Conservation (phyloP, 2,329 filamentous ascomycete genomes). For the Aaosphaeria arxii region DNA sequence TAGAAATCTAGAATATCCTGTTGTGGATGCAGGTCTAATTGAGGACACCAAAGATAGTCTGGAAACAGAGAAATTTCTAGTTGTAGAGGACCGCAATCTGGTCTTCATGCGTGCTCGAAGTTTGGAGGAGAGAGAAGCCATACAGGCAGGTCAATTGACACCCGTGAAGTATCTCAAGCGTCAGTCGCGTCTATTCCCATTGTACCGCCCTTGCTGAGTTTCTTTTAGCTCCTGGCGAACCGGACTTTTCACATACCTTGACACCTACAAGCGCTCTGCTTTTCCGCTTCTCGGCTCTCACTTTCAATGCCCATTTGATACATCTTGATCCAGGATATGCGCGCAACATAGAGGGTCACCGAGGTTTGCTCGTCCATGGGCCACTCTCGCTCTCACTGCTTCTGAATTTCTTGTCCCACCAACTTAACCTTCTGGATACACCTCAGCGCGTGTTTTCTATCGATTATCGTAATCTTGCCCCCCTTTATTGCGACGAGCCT, state of each 20-base stretch:
- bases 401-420: conserved; percentile 62
- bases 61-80: conserved; percentile 26
- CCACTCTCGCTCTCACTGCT: conserved; percentile 77
- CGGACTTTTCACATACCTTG: conserved; percentile 58
- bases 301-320: conserved; percentile 88
- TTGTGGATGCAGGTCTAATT: background rate
- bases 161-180: conserved; percentile 35
- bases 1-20: no score
- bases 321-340: conserved; percentile 77
- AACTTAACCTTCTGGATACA: conserved; percentile 37
- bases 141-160: conserved; percentile 21
- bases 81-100: conserved; percentile 60
- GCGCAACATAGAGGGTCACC: conserved; percentile 69
- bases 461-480: conserved; percentile 77
- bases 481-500: conserved; percentile 71
- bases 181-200: background rate
- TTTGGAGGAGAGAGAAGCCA: conserved; percentile 33
- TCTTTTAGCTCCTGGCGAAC: conserved; percentile 45
- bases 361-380: conserved; percentile 77
- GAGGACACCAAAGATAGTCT: background rate
- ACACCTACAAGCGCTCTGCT: conserved; percentile 69
- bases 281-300: conserved; percentile 85
- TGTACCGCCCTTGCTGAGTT: conserved; percentile 9
- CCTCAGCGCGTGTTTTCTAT: conserved; percentile 51
- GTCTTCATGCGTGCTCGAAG: conserved; percentile 60